Evolutionary conservation across 306 rosid species (phyloP).

Genomic region (Cicer yamashitae): DNA sequence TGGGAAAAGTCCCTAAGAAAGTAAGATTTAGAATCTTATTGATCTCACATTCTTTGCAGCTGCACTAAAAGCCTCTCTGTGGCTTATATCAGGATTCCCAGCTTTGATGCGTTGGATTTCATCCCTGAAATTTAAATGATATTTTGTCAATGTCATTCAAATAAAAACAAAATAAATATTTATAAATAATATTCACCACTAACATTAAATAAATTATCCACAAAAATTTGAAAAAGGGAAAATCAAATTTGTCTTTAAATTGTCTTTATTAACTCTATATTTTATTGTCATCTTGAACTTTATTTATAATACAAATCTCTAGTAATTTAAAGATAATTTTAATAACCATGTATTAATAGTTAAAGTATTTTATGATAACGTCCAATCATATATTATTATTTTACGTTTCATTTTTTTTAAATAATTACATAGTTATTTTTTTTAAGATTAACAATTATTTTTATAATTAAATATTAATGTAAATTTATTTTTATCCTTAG

Average conservation of each 20-base stretch:
- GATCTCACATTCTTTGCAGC: slow-evolving; percentile 95
- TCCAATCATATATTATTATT: too few species aligned
- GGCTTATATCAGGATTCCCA: slow-evolving; percentile 97
- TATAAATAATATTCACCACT: not conserved
- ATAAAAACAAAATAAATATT: not conserved
- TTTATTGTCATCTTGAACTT: too few species aligned
- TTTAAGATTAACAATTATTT: too few species aligned
- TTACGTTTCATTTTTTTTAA: too few species aligned
- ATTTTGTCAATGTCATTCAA: not conserved
- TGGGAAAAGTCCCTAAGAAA: slow-evolving; percentile 30
- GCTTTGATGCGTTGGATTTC: slow-evolving; percentile 99
- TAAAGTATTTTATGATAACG: too few species aligned
- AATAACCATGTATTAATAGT: too few species aligned
- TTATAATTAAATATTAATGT: too few species aligned
- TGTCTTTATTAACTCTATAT: too few species aligned
- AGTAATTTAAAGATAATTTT: too few species aligned
- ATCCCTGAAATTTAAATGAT: slow-evolving; percentile 61
- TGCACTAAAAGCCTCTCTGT: slow-evolving; percentile 99
- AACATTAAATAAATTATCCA: not conserved
- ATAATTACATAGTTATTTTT: too few species aligned
- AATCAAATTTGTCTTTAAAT: not conserved
- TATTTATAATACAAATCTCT: too few species aligned
- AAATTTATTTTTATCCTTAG: too few species aligned
- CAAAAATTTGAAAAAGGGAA: not conserved
- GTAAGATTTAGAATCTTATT: slow-evolving; percentile 48